Percentiles rank a stretch among this genome's conserved stretches.
Evolutionary conservation across 108 stramenopile species (phyloP).

Genomic region (Nitzschia sp.): DNA sequence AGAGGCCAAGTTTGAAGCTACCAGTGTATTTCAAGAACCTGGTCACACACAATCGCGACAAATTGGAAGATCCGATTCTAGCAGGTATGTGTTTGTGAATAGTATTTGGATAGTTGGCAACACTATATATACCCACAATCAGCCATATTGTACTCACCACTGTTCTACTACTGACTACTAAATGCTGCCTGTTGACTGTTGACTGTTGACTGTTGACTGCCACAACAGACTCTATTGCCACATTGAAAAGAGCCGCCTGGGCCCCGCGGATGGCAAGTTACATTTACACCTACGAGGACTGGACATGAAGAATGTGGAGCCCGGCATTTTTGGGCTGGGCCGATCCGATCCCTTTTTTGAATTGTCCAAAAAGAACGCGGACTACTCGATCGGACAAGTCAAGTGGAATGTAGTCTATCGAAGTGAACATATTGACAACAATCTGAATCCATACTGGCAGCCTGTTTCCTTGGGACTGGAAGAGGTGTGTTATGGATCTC

Average conservation of each 20-base stretch:
- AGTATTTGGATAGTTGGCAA: too few relatives aligned
- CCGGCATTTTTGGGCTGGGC: constrained; percentile 58
- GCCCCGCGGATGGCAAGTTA: constrained; percentile 1
- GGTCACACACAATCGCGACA: constrained; percentile 21
- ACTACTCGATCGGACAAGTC: constrained; percentile 29
- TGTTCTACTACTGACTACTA: too few relatives aligned
- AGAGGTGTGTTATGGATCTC: constrained; percentile 47
- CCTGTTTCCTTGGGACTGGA: constrained; percentile 42
- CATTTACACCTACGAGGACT: constrained; percentile 53
- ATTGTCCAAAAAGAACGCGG: constrained; percentile 47
- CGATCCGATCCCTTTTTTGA: constrained; percentile 72
- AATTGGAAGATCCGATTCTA: constrained; percentile 14
- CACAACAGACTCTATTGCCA: constrained; percentile 11
- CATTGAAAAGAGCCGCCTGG: constrained; percentile 16
- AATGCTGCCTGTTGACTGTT: too few relatives aligned
- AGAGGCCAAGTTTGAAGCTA: constrained; percentile 35
- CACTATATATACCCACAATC: too few relatives aligned
- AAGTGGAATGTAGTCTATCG: constrained; percentile 60
- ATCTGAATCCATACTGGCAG: constrained; percentile 67
- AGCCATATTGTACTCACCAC: too few relatives aligned
- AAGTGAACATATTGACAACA: constrained; percentile 51
- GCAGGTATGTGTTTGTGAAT: constrained; percentile 2
- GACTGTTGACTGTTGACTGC: too few relatives aligned
- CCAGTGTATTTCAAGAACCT: constrained; percentile 24
- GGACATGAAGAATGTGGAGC: constrained; percentile 65